These are phyloP conservation scores for Atalantia buxifolia DNA, from an alignment of 345 rosid genomes.

Conservation along the genomic window DNA sequence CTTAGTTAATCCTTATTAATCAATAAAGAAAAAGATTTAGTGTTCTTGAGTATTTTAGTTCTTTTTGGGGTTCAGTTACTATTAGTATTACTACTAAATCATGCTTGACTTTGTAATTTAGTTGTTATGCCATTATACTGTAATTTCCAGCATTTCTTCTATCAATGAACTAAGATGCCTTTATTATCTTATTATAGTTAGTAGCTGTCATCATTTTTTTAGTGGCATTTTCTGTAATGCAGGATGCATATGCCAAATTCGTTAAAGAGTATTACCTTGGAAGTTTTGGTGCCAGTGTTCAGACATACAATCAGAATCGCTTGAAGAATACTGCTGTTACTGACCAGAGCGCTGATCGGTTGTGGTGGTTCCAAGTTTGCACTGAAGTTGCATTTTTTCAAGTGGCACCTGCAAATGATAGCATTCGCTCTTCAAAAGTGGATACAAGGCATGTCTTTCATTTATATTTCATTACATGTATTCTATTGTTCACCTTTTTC, in stretches of 20 bases:
- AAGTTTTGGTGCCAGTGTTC: conserved; percentile 35
- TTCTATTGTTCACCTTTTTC: background rate
- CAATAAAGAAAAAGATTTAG: background rate
- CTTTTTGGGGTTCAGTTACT: background rate
- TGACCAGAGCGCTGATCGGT: conserved; percentile 43
- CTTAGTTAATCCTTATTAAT: background rate
- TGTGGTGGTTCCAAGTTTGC: conserved; percentile 98
- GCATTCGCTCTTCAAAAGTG: conserved; percentile 78
- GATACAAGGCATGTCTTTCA: conserved; percentile 48
- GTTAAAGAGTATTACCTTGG: conserved; percentile 57
- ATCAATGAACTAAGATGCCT: background rate
- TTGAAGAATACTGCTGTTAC: conserved; percentile 47
- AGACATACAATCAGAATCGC: conserved; percentile 54
- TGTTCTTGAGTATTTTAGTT: background rate
- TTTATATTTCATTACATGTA: background rate
- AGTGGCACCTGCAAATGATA: conserved; percentile 83
- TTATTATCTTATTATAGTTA: background rate
- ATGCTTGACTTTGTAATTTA: background rate
- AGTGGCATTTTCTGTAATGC: conserved; percentile 16
- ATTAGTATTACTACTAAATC: too few species aligned
- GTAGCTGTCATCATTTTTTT: background rate
- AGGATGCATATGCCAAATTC: conserved; percentile 72
- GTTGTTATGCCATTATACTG: background rate
- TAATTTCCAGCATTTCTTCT: background rate
- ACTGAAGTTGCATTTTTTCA: conserved; percentile 90